Conservation (phyloP, 2,329 filamentous ascomycete species). For the Pseudodiploospora longispora region DNA sequence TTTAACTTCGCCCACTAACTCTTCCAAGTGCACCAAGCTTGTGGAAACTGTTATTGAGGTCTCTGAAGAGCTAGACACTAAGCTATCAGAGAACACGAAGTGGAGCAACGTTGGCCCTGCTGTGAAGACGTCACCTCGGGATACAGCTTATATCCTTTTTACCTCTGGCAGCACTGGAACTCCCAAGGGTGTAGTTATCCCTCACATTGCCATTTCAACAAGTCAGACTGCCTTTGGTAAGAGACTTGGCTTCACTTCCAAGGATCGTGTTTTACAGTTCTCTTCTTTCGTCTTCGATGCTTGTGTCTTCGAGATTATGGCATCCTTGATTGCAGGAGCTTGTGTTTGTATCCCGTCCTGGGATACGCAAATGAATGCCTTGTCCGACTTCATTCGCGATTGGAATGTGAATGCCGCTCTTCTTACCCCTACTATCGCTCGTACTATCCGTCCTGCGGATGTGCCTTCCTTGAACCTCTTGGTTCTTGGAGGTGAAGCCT, state of each 20-base stretch:
- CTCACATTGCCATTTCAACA: slow-evolving; percentile 8
- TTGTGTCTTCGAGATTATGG: slow-evolving; percentile 9
- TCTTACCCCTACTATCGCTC: slow-evolving; percentile 11
- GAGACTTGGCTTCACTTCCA: slow-evolving; percentile 2
- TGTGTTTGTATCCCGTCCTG: slow-evolving; percentile 11
- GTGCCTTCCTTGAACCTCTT: slow-evolving; percentile 9
- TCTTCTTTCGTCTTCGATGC: slow-evolving; percentile 12
- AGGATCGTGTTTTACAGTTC: slow-evolving; percentile 11
- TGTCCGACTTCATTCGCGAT: slow-evolving; percentile 6
- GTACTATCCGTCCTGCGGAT: slow-evolving; percentile 6
- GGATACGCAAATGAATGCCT: slow-evolving; percentile 4
- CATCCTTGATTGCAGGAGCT: slow-evolving; percentile 9
- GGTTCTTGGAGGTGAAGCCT: slow-evolving; percentile 10
- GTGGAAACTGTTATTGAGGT: slow-evolving; percentile 7
- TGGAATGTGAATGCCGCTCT: slow-evolving; percentile 3
- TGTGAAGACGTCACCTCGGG: slow-evolving; percentile 3
- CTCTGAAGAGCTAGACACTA: background rate
- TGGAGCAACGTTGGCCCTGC: background rate
- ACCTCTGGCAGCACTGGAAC: slow-evolving; percentile 12
- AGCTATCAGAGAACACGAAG: background rate
- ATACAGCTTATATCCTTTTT: slow-evolving; percentile 11
- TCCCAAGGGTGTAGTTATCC: slow-evolving; percentile 11
- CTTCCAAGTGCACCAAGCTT: slow-evolving; percentile 13
- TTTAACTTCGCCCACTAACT: slow-evolving; percentile 8
- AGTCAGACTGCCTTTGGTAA: slow-evolving; percentile 3